Conservation (phyloP, 352 stramenopile species). For the Salisapilia sapeloensis region DNA sequence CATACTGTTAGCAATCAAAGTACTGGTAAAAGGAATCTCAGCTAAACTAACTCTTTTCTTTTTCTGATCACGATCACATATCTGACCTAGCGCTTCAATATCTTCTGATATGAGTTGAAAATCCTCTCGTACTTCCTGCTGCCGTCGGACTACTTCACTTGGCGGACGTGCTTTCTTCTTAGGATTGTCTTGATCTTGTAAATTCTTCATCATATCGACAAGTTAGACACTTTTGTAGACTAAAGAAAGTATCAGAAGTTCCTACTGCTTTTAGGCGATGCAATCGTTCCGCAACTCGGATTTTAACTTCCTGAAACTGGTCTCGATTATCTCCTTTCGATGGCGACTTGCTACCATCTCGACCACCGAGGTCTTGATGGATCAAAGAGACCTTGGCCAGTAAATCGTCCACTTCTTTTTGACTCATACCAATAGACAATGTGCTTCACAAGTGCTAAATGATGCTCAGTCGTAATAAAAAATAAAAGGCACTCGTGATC, state of each 20-base stretch:
- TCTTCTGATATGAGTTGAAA: conserved; percentile 55
- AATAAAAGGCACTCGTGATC: neutral
- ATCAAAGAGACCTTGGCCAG: conserved; percentile 57
- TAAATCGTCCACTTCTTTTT: conserved; percentile 44
- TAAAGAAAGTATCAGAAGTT: neutral
- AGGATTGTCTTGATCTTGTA: conserved; percentile 55
- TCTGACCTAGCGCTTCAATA: conserved; percentile 44
- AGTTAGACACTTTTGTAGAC: neutral
- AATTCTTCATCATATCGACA: conserved; percentile 13
- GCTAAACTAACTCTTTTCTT: conserved; percentile 34
- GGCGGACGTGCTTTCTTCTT: conserved; percentile 56
- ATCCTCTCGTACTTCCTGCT: conserved; percentile 70
- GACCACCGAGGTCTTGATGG: conserved; percentile 63
- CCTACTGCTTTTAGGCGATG: conserved; percentile 61
- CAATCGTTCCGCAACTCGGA: conserved; percentile 56
- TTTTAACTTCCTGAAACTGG: conserved; percentile 68
- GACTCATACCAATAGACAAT: conserved; percentile 1
- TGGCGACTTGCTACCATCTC: conserved; percentile 54
- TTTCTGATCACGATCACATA: conserved; percentile 67
- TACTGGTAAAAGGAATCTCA: neutral
- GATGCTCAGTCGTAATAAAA: conserved; percentile 1
- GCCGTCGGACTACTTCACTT: conserved; percentile 55
- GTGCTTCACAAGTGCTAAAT: neutral
- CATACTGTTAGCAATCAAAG: neutral
- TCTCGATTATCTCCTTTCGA: conserved; percentile 50